These are phyloP conservation scores for Sicyos baderoa DNA, from an alignment of 306 rosid species.

Conservation along the genomic window DNA sequence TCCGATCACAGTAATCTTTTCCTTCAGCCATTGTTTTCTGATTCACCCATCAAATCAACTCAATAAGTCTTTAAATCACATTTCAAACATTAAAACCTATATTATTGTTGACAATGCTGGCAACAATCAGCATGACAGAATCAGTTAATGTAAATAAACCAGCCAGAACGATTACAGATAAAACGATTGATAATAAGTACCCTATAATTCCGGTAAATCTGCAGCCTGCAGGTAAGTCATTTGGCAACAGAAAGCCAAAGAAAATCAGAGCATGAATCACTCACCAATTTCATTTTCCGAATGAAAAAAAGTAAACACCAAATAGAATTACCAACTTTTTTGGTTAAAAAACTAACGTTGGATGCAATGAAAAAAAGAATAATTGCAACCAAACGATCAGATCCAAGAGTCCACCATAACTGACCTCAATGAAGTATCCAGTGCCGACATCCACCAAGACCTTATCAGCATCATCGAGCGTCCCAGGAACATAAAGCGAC, in stretches of 20 bases:
- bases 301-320: background rate
- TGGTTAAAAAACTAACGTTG: background rate
- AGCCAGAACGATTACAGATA: background rate
- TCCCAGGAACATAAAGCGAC: slow-evolving; percentile 83
- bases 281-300: background rate
- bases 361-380: background rate
- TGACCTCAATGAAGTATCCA: slow-evolving; percentile 85
- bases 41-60: background rate
- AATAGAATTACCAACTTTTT: background rate
- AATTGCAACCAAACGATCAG: background rate
- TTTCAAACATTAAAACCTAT: background rate
- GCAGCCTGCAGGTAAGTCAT: background rate
- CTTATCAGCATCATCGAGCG: slow-evolving; percentile 55
- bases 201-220: background rate
- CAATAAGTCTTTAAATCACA: slow-evolving; percentile 11
- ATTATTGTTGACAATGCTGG: background rate
- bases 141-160: background rate
- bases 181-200: background rate
- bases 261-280: background rate
- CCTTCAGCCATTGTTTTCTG: slow-evolving; percentile 86
- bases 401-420: background rate
- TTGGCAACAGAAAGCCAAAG: background rate
- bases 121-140: background rate
- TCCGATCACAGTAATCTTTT: slow-evolving; percentile 79
- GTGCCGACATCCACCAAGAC: slow-evolving; percentile 89